Conservation (phyloP, 148 eudicot species). For the Simmondsia chinensis region DNA sequence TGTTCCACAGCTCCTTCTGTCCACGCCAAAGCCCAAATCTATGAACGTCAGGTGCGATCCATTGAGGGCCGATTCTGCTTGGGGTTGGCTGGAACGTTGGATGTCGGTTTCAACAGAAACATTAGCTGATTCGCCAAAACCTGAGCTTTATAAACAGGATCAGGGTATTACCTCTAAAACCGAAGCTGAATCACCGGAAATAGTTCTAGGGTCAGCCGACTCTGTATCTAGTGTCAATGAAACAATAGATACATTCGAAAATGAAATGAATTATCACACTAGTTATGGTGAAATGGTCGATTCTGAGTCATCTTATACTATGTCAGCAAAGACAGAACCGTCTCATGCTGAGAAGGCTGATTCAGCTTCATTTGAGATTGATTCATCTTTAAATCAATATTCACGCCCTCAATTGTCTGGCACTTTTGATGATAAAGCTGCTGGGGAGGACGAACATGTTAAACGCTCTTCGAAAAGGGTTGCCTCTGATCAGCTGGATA, state of each 20-base stretch:
- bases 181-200: conserved; percentile 15
- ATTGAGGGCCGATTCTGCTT: conserved; percentile 52
- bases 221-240: conserved; percentile 11
- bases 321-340: conserved; percentile 15
- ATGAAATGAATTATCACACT: conserved; percentile 15
- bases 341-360: conserved; percentile 14
- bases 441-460: conserved; percentile 32
- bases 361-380: conserved; percentile 11
- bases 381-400: conserved; percentile 13
- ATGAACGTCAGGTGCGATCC: conserved; percentile 72
- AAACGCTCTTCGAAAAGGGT: conserved; percentile 26
- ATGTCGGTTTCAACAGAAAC: conserved; percentile 41
- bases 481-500: conserved; percentile 45
- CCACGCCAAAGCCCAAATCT: conserved; percentile 55
- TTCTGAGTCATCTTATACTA: conserved; percentile 11
- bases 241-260: conserved; percentile 12
- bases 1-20: conserved; percentile 49
- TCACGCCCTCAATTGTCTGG: conserved; percentile 5
- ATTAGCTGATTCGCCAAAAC: too few species aligned
- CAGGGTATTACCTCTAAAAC: conserved; percentile 15
- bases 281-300: conserved; percentile 15
- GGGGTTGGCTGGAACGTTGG: conserved; percentile 97
- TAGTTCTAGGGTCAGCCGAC: conserved; percentile 18
- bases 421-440: conserved; percentile 14
- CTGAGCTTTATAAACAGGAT: conserved; percentile 10